Base-by-base conservation (phyloP, 345 rosid genomes). In the Citrus maxima region DNA sequence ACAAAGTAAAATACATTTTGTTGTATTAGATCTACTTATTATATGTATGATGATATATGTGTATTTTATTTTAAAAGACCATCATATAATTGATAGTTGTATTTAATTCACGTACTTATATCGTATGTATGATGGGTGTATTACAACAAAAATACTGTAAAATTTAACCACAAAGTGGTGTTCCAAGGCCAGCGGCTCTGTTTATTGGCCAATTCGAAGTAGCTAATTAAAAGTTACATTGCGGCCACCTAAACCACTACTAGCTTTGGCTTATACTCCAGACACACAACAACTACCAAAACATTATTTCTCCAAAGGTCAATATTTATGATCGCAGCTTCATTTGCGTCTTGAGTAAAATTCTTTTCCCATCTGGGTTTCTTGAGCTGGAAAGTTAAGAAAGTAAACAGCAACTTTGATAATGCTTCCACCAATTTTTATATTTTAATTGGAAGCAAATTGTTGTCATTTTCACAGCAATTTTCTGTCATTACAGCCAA, bases 381-480 rank as follows among this genome's bases (percentile, higher is more conserved):
- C 37, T 42, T 27, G 25, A 46, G 78, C 61, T 40, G 67, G 56
- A 62, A 60, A 5, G 69, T n/a, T 62, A 54, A 54, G 58, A 54
- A 54, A 54, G 58, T 6, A 54, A 54, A 18, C 51, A 46, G 1
- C 1, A 46, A 46, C 18, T 13, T 3, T 13, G 18, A 46, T 1
- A 13, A 13, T 46, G 51, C 18, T 46, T 46, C 51, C 18, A 12
- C 4, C 51, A 12, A 46, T 46, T 13, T 13, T 46, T 46, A 46
- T 13, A 46, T 46, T 46, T 12, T 46, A 46, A 46, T 46, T 46
- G 19, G 75, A 32, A 35, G 3, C 16, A 5, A 21, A 62, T 30
- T 67, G 3, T 68, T 61, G 84, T 85, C 78, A 73, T 76, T 73
- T 78, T 78, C 85, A 40, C 51, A 13, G 40, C 5, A 75, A 72